Conservation (phyloP, 2,329 filamentous ascomycete species). For the Lasiodiplodia sp. region DNA sequence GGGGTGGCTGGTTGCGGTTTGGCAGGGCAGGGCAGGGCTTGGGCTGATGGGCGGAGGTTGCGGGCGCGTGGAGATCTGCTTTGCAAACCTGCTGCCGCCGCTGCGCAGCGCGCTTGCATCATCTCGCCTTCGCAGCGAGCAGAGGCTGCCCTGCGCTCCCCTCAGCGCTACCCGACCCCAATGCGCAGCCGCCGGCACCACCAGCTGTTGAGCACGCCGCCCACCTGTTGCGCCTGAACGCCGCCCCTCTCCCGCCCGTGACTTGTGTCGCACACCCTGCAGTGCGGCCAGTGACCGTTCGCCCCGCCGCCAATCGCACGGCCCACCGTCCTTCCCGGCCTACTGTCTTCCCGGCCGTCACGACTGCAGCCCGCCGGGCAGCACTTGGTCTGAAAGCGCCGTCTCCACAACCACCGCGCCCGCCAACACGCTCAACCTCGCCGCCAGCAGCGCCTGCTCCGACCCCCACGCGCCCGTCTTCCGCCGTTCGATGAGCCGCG, state of each 20-base stretch:
- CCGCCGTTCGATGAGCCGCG: constrained; percentile 40
- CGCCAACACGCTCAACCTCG: constrained; percentile 30
- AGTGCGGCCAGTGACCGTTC: constrained; percentile 23
- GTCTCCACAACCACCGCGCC: constrained; percentile 37
- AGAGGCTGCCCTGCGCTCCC: constrained; percentile 6
- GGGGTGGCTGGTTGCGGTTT: constrained; percentile 4
- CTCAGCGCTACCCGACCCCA: constrained; percentile 4
- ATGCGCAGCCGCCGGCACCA: constrained; percentile 5
- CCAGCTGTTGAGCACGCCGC: background rate
- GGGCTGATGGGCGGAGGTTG: constrained; percentile 3
- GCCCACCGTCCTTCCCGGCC: constrained; percentile 17
- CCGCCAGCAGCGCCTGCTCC: constrained; percentile 34
- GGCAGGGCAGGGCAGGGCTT: background rate
- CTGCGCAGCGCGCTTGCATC: constrained; percentile 8
- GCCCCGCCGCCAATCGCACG: constrained; percentile 29
- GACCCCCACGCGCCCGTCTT: constrained; percentile 11
- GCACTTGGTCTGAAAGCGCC: constrained; percentile 36
- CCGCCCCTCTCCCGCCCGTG: constrained; percentile 24
- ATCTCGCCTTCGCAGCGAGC: constrained; percentile 18
- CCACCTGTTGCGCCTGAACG: constrained; percentile 1
- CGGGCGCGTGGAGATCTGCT: constrained; percentile 10
- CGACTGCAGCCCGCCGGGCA: constrained; percentile 27
- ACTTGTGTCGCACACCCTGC: constrained; percentile 24
- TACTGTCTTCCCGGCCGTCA: constrained; percentile 25
- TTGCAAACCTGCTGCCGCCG: constrained; percentile 21